Percentiles rank a stretch among this genome's conserved stretches.
These are phyloP conservation scores for Ceratobasidium sp. DNA, from an alignment of 1,284 basidiomycete species.

Conservation along the genomic window DNA sequence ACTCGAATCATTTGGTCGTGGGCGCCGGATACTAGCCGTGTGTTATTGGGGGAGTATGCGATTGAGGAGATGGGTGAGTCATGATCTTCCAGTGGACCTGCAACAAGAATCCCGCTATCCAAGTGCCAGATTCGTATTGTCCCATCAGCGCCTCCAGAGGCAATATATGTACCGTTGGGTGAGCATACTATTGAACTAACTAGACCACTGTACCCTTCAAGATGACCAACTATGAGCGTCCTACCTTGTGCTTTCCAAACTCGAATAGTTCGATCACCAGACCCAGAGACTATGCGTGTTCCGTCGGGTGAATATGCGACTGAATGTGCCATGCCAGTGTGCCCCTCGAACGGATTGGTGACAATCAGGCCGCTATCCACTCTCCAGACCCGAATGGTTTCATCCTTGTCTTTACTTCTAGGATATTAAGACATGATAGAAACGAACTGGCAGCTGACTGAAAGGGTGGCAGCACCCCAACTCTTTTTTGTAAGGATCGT, in stretches of 20 bases:
- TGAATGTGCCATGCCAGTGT: background rate
- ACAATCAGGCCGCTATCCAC: background rate
- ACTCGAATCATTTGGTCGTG: background rate
- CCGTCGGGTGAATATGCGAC: slow-evolving; percentile 6
- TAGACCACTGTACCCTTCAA: background rate
- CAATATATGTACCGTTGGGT: slow-evolving; percentile 6
- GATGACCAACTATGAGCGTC: background rate
- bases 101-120: background rate
- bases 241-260: background rate
- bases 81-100: background rate
- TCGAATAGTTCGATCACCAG: background rate
- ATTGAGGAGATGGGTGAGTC: background rate
- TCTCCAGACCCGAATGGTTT: background rate
- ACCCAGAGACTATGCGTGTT: background rate
- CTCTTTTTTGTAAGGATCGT: no score
- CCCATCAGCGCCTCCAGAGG: slow-evolving; percentile 5
- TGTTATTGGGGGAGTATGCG: background rate
- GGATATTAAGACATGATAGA: no score
- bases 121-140: background rate
- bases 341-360: background rate
- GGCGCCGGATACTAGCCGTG: background rate
- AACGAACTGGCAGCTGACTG: no score
- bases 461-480: no score
- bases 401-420: no score
- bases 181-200: slow-evolving; percentile 1